A percentile compares a stretch with the other conserved stretches of the same genome.
Conservation (phyloP, 2,329 filamentous ascomycete species). For the Chaetomium globosum region DNA sequence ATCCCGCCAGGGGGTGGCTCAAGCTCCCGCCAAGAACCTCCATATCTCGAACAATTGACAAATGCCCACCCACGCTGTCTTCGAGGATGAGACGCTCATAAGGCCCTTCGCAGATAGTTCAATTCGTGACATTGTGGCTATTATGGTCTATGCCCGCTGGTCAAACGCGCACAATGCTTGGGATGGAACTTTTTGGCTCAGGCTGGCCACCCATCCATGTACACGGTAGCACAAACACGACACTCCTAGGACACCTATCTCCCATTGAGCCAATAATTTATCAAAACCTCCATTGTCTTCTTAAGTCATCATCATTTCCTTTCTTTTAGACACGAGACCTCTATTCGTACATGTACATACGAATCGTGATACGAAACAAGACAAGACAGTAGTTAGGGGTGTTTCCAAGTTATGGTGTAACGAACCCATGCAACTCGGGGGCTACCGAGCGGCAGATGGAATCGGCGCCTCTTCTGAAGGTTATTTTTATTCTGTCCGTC, state of each 20-base stretch:
- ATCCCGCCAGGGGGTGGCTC: slow-evolving; percentile 6
- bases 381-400: background rate
- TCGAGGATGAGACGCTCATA: background rate
- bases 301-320: background rate
- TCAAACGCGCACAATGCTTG: too few relatives aligned
- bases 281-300: background rate
- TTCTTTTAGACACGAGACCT: background rate
- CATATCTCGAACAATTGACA: background rate
- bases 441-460: slow-evolving; percentile 5
- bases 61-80: background rate
- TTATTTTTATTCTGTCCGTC: slow-evolving; percentile 4
- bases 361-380: background rate
- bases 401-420: slow-evolving; percentile 8
- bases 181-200: too few relatives aligned
- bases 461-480: background rate
- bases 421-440: slow-evolving; percentile 5
- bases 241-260: background rate
- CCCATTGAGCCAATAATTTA: background rate
- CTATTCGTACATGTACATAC: background rate
- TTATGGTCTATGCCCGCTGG: background rate
- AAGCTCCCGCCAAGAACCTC: slow-evolving; percentile 1
- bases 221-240: too few relatives aligned
- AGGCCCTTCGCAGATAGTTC: background rate
- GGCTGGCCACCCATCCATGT: too few relatives aligned
- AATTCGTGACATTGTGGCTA: background rate